Conservation (phyloP, 164 flowering plant genomes). For the Berberis thunbergii region DNA sequence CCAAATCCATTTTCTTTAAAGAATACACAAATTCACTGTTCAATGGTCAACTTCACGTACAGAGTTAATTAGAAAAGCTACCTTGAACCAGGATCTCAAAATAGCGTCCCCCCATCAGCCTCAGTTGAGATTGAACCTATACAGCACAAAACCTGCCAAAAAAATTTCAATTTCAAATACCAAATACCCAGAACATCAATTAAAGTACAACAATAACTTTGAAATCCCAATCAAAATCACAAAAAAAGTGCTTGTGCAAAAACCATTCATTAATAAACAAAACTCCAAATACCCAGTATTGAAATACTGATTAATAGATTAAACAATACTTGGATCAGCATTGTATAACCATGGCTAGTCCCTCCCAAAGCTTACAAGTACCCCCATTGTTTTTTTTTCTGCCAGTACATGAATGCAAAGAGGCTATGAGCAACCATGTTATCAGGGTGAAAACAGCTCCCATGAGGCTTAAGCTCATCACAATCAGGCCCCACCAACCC, state of each 20-base stretch:
- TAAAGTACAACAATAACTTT: neutral
- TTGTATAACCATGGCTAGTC: constrained; percentile 79
- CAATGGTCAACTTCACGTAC: neutral
- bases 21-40: no score
- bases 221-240: no score
- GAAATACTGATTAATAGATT: neutral
- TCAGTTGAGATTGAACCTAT: neutral
- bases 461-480: constrained; percentile 52
- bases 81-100: neutral
- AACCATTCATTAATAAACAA: no score
- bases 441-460: constrained; percentile 68
- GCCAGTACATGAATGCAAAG: constrained; percentile 96
- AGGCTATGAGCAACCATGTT: constrained; percentile 72
- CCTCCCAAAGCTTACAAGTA: constrained; percentile 86
- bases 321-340: constrained; percentile 76
- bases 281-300: no score
- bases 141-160: constrained; percentile 4
- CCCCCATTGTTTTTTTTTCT: constrained; percentile 72
- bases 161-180: neutral
- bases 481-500: constrained; percentile 88
- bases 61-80: neutral
- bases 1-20: no score
- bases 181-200: neutral
- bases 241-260: no score
- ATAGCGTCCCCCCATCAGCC: neutral